Conservation (phyloP, 805 yeast genomes). For the Kodamaea kaohsiungensis region DNA sequence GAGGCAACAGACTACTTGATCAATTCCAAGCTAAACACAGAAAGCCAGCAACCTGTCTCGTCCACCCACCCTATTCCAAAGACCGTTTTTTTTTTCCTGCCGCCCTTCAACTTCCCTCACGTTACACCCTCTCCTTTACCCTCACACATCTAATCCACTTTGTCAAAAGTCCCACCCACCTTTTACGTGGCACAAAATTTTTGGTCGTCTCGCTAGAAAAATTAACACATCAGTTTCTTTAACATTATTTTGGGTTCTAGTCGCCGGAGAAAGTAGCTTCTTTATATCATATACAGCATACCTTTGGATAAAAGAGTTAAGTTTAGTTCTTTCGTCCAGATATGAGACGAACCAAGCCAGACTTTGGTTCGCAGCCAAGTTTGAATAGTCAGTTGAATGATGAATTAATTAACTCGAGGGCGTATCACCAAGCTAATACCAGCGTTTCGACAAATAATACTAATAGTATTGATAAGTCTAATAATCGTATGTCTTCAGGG, state of each 20-base stretch:
- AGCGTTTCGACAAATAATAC: slow-evolving; percentile 10
- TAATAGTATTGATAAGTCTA: slow-evolving; percentile 6
- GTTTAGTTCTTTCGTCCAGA: neutral
- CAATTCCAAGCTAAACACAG: neutral
- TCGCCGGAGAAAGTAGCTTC: neutral
- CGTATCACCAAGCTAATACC: slow-evolving; percentile 21
- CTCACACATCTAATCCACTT: neutral
- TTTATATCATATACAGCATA: neutral
- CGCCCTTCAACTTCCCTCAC: neutral
- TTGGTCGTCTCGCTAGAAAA: slow-evolving; percentile 5
- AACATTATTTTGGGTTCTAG: neutral
- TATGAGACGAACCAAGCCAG: slow-evolving; percentile 11
- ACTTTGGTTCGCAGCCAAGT: slow-evolving; percentile 5
- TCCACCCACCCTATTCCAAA: too few relatives aligned
- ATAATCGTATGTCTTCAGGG: slow-evolving; percentile 32
- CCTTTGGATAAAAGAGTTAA: neutral
- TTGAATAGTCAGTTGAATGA: slow-evolving; percentile 5
- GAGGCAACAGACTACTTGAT: neutral
- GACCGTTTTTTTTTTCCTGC: neutral
- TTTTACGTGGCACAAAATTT: neutral
- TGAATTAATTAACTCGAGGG: slow-evolving; percentile 27
- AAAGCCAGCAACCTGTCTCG: neutral
- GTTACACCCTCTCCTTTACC: neutral
- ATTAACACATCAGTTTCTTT: slow-evolving; percentile 2
- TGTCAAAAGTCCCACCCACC: neutral